phyloP scores from a whole-genome alignment of 2,329 filamentous ascomycete species.

The Fusarium sp. region DNA sequence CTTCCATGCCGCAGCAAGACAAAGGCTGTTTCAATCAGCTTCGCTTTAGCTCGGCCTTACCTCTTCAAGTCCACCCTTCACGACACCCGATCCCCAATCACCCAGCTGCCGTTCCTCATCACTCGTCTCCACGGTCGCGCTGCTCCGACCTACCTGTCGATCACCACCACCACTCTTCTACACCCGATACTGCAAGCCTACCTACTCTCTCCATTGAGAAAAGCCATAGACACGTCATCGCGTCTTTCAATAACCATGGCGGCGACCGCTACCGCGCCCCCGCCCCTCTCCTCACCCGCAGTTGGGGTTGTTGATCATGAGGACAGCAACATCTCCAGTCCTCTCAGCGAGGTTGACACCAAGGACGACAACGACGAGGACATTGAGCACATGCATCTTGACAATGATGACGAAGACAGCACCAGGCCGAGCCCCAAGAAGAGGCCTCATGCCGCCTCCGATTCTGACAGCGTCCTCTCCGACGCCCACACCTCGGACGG shows the following conservation, averaged over 20 bases:
- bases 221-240: conserved; percentile 27
- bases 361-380: conserved; percentile 78
- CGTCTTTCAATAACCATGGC: conserved; percentile 57
- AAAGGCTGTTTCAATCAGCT: conserved; percentile 12
- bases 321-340: conserved; percentile 85
- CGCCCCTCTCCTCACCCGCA: conserved; percentile 59
- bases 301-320: conserved; percentile 60
- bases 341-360: conserved; percentile 92
- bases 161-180: conserved; percentile 13
- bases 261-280: conserved; percentile 63
- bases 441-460: conserved; percentile 50
- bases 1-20: conserved; percentile 24
- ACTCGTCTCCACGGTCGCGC: conserved; percentile 35
- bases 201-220: conserved; percentile 10
- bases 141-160: conserved; percentile 33
- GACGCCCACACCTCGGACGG: conserved; percentile 62
- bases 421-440: conserved; percentile 45
- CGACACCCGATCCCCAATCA: conserved; percentile 12
- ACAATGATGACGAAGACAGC: conserved; percentile 51
- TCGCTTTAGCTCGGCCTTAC: conserved; percentile 4
- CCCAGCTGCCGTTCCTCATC: conserved; percentile 26
- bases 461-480: conserved; percentile 67
- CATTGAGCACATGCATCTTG: conserved; percentile 68
- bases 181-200: conserved; percentile 7
- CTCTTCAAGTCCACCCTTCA: conserved; percentile 1